Conservation (phyloP, 192 early-diverging fungal genomes). For the Haplosporangium gracile region DNA sequence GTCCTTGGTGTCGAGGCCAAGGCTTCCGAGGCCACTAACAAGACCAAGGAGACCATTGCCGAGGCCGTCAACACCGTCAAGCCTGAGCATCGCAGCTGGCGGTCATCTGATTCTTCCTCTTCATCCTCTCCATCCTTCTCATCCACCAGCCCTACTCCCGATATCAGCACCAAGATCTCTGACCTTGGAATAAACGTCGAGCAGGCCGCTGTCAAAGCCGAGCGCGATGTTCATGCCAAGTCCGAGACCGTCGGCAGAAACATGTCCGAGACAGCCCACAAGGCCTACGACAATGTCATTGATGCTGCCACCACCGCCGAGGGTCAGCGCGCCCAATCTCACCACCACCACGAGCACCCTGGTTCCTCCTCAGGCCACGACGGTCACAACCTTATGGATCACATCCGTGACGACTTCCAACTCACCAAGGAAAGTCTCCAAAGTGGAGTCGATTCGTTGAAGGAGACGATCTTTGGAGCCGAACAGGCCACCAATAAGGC, state of each 20-base stretch:
- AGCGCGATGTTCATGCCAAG: slow-evolving; percentile 6
- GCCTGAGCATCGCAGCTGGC: slow-evolving; percentile 15
- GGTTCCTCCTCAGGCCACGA: background rate
- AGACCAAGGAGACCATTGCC: slow-evolving; percentile 1
- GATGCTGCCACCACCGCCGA: slow-evolving; percentile 34
- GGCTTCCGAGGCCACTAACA: background rate
- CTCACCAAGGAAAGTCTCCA: slow-evolving; percentile 33
- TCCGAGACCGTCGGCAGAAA: slow-evolving; percentile 16
- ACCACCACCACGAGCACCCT: slow-evolving; percentile 26
- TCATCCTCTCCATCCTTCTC: background rate
- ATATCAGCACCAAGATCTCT: background rate
- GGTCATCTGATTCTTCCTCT: slow-evolving; percentile 8
- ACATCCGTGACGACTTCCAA: slow-evolving; percentile 39
- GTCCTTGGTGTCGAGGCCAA: slow-evolving; percentile 19
- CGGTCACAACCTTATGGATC: slow-evolving; percentile 32
- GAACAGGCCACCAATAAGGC: slow-evolving; percentile 13
- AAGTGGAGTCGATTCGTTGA: slow-evolving; percentile 22
- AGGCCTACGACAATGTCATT: slow-evolving; percentile 49
- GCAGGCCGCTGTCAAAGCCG: slow-evolving; percentile 28
- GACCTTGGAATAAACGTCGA: slow-evolving; percentile 30
- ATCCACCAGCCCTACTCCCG: background rate
- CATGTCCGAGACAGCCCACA: slow-evolving; percentile 26
- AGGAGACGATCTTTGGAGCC: slow-evolving; percentile 31
- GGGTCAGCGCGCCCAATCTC: background rate
- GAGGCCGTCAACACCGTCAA: background rate